Conservation (phyloP, 192 early-diverging fungal species). For the Coemansia guatemalensis region DNA sequence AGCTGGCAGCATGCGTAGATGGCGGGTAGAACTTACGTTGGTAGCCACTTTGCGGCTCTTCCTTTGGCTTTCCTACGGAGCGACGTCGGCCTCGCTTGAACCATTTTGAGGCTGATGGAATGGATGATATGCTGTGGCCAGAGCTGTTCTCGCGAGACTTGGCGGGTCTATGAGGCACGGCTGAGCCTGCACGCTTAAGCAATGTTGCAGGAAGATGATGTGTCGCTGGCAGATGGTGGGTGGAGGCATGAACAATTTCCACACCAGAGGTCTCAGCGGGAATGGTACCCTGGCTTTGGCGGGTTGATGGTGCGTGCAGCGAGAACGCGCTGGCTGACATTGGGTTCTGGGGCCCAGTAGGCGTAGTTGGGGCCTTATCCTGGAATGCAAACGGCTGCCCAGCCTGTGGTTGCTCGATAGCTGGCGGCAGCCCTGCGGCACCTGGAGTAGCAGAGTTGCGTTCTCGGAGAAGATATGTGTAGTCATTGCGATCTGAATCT, state of each 20-base stretch:
- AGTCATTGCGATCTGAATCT: constrained; percentile 39
- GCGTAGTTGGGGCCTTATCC: constrained; percentile 4
- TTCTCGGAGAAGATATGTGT: constrained; percentile 46
- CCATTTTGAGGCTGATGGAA: constrained; percentile 36
- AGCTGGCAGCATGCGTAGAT: not conserved
- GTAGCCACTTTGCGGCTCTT: constrained; percentile 20
- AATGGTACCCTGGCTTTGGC: constrained; percentile 41
- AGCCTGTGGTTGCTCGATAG: constrained; percentile 23
- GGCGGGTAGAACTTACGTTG: constrained; percentile 19
- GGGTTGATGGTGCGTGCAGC: constrained; percentile 19
- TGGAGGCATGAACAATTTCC: constrained; percentile 3
- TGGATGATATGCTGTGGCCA: constrained; percentile 13
- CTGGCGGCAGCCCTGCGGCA: constrained; percentile 9
- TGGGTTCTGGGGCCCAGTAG: constrained; percentile 4
- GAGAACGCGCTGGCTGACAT: constrained; percentile 18
- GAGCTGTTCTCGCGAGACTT: constrained; percentile 14
- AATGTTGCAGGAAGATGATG: constrained; percentile 8
- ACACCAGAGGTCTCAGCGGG: constrained; percentile 3
- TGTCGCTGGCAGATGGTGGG: constrained; percentile 16
- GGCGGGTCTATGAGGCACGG: constrained; percentile 20
- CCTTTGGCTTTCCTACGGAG: constrained; percentile 13
- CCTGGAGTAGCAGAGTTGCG: constrained; percentile 29
- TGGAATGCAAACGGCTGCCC: constrained; percentile 40
- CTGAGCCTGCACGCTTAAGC: constrained; percentile 39
- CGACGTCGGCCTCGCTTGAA: constrained; percentile 45